Evolutionary conservation across 2,329 filamentous ascomycete species (phyloP), one percentile per base, ranked within the genome.

Genomic region (Diaporthe eres): DNA sequence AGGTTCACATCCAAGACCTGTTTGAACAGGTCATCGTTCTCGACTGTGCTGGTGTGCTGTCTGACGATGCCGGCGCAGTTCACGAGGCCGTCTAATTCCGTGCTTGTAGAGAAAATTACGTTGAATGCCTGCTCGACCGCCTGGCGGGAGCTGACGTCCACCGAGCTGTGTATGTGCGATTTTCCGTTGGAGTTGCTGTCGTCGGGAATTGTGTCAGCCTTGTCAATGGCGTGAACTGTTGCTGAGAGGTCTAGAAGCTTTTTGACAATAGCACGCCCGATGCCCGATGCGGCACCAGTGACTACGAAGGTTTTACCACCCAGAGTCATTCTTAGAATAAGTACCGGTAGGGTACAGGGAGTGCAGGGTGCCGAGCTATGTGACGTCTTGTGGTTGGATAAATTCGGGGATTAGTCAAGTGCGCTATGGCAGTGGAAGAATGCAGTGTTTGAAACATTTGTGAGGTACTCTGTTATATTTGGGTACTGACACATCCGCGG

Each of bases 1-100:
- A 88, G 76, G 58, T 88, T 88, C 70, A 87, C 80, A 63, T 85
- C 83, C 7, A 87, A 71, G 2, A 87, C 81, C 0, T 82, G 81
- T 1, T 85, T 79, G 84, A 84, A 88, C 7, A 37, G 28, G 68
- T 86, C 85, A 0, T 78, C 75, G 0, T 82, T 84, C 22, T 81
- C 78, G 0, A 81, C 81, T 60, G 82, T 84, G 4, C 83, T 83
- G 28, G 81, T 76, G 58, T 85, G 83, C 67, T 84, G 84, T 71
- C 84, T 80, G 0, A 82, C 82, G 7, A 86, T 81, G 15, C 85
- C 85, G 1, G 85, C 85, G 0, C 83, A 82, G 72, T 86, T 86
- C 65, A 86, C 83, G 15, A 83, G 82, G 70, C 85, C 85, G 75
- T 87, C 85, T 3, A 87, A 76, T 5, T 22, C 19, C 17, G 55